Conservation (phyloP, 164 flowering plant genomes). For the Buxus sempervirens region DNA sequence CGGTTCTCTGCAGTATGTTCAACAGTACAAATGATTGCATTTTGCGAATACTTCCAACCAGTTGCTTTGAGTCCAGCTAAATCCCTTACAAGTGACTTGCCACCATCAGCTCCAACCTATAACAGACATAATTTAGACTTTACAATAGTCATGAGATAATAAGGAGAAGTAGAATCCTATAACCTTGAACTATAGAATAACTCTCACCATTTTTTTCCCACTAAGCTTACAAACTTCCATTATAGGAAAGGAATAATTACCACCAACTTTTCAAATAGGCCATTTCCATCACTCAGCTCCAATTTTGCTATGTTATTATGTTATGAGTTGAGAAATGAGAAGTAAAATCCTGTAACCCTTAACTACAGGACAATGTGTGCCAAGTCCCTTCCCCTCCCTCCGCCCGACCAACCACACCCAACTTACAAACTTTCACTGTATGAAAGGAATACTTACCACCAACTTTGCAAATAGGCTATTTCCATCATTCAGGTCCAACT, state of each 20-base stretch:
- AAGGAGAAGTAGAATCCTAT: background rate
- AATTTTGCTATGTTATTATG: too few relatives aligned
- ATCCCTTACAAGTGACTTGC: conserved; percentile 84
- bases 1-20: conserved; percentile 64
- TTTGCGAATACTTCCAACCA: conserved; percentile 90
- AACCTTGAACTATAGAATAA: background rate
- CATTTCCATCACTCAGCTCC: conserved; percentile 66
- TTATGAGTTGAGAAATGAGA: background rate
- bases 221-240: background rate
- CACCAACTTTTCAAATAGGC: conserved; percentile 79
- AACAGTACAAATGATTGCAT: conserved; percentile 91
- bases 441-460: conserved; percentile 56
- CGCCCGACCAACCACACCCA: conserved; percentile 42
- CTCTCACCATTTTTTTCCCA: background rate
- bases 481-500: conserved; percentile 73
- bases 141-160: background rate
- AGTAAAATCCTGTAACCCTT: background rate
- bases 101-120: conserved; percentile 98
- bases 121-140: conserved; percentile 1
- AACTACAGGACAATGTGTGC: background rate
- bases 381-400: background rate
- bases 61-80: conserved; percentile 78
- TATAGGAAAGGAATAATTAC: conserved; percentile 34
- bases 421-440: background rate
- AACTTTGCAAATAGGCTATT: conserved; percentile 66